Evolutionary conservation across 2,329 filamentous ascomycete species (phyloP), one percentile per base, ranked within the genome.

Genomic region (Pestalotiopsis sp.): DNA sequence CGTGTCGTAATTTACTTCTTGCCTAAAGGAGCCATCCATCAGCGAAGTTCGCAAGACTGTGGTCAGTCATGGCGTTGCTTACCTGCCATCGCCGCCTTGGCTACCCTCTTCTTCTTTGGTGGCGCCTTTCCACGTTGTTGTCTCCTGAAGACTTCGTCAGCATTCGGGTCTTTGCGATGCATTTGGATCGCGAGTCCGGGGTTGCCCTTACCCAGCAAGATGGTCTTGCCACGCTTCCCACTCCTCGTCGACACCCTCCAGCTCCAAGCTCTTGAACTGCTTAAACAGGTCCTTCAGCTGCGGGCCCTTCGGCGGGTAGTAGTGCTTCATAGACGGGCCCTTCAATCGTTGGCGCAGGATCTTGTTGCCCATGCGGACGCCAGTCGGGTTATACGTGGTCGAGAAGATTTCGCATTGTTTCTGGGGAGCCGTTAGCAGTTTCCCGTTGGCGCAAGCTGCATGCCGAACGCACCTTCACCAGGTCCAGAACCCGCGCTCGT

Each of bases 361-460:
- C 82, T 96, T 97, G 84, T 96, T 98, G 77, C 96, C 96, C 74
- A 93, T 89, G 71, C 96, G 93, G 70, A 92, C 81, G 74, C 90
- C 85, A 67, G 93, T 87, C 31, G 96, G 96, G 82, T 99, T 99
- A 86, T 91, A 98, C 66, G 91, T 95, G 64, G 92, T 93, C 77
- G 91, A 91, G 86, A 98, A 99, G 83, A 98, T 89, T 80, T 91
- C 90, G 87, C 94, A 97, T 91, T 95, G 94, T 77, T 89, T 88
- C 95, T 98, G 75, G 57, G 12, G 23, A 20, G 17, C 4, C 36
- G 70, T 80, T 27, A 66, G 49, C n/a, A 17, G 20, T n/a, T 9
- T 27, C 25, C 14, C 13, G 17, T 4, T n/a, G 38, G 31, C 11
- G 31, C 31, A 25, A 13, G 12, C 3, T 49, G 7, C 7, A 14